Evolutionary conservation across 1,284 basidiomycete species (phyloP).

Genomic region (Austroboletus niveus): DNA sequence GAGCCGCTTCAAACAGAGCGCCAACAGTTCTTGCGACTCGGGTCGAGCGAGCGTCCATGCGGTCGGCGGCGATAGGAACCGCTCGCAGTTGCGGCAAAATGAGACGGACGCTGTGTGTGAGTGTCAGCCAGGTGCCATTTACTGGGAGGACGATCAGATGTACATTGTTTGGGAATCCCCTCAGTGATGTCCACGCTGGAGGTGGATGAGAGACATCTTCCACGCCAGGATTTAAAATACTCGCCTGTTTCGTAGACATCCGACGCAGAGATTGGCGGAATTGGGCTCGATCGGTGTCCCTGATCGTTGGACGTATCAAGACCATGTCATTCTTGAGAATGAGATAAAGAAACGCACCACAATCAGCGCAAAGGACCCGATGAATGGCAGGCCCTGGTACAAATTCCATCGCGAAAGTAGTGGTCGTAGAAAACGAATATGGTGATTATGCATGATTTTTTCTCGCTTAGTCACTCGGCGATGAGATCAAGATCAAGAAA

Average conservation of each 20-base stretch:
- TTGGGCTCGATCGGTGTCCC: slow-evolving; percentile 95
- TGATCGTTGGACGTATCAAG: slow-evolving; percentile 26
- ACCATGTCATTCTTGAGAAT: neutral
- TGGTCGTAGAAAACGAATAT: neutral
- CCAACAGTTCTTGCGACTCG: slow-evolving; percentile 91
- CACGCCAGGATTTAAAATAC: slow-evolving; percentile 19
- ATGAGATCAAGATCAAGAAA: neutral
- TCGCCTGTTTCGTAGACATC: slow-evolving; percentile 83
- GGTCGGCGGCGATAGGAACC: slow-evolving; percentile 89
- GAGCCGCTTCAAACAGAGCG: slow-evolving; percentile 90
- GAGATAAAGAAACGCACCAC: slow-evolving; percentile 47
- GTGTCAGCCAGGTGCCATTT: neutral
- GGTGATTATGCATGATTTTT: neutral
- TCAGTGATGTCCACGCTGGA: slow-evolving; percentile 93
- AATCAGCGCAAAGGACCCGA: slow-evolving; percentile 80
- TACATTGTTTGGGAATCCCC: slow-evolving; percentile 95
- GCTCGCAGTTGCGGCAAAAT: slow-evolving; percentile 95
- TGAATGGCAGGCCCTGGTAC: slow-evolving; percentile 68
- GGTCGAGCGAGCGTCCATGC: slow-evolving; percentile 87
- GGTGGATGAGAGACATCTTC: neutral
- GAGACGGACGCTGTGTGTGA: slow-evolving; percentile 71
- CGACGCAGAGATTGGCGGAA: slow-evolving; percentile 94
- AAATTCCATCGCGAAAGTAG: slow-evolving; percentile 61
- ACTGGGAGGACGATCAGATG: slow-evolving; percentile 10
- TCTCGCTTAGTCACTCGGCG: slow-evolving; percentile 20